These are phyloP conservation scores for Aspergillus persii DNA, from an alignment of 2,329 filamentous ascomycete genomes.

Conservation along the genomic window DNA sequence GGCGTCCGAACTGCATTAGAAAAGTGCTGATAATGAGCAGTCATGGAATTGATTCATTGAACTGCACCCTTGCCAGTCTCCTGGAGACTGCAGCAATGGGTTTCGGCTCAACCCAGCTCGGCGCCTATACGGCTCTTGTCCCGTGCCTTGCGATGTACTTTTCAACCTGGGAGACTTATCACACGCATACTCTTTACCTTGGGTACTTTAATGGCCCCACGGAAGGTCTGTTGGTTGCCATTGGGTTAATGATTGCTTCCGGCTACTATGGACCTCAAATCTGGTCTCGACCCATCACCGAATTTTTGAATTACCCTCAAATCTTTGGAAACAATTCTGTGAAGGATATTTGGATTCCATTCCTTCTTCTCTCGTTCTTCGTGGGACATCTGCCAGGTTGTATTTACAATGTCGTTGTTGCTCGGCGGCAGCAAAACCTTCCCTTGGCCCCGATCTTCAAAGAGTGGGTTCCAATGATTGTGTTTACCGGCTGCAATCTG, in stretches of 20 bases:
- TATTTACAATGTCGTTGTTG: conserved; percentile 77
- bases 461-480: conserved; percentile 88
- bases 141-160: conserved; percentile 98
- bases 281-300: conserved; percentile 73
- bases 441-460: conserved; percentile 80
- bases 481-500: conserved; percentile 72
- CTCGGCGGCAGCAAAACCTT: conserved; percentile 68
- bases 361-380: conserved; percentile 65
- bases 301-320: conserved; percentile 63
- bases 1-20: conserved; percentile 7
- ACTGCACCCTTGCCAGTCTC: conserved; percentile 90
- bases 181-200: conserved; percentile 94
- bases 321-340: conserved; percentile 71
- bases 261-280: conserved; percentile 85
- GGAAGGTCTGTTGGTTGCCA: conserved; percentile 88
- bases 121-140: conserved; percentile 86
- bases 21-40: conserved; percentile 37
- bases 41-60: conserved; percentile 96
- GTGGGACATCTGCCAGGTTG: conserved; percentile 82
- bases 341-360: conserved; percentile 80
- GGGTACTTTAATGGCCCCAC: conserved; percentile 97
- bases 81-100: conserved; percentile 93
- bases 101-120: conserved; percentile 76
- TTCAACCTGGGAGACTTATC: conserved; percentile 99
- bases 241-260: conserved; percentile 78